phyloP scores from a whole-genome alignment of 768 basidiomycete species.

The Hygrophoropsis aurantiaca region DNA sequence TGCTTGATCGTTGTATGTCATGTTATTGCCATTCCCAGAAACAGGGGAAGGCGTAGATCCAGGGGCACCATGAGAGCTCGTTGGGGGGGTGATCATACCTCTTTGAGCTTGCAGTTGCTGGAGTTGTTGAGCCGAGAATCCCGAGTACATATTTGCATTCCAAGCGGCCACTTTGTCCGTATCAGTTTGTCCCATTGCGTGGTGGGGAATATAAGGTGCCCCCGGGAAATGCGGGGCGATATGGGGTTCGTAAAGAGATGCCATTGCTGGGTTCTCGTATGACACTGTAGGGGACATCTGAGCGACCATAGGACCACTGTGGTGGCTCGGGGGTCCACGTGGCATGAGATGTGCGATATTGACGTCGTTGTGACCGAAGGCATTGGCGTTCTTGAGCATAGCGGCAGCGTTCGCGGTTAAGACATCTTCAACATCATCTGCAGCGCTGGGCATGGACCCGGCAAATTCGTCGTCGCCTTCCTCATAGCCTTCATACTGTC shows the following conservation, averaged over 20 bases:
- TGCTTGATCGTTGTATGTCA: constrained; percentile 17
- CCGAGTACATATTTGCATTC: constrained; percentile 28
- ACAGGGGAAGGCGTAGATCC: constrained; percentile 10
- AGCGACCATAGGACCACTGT: constrained; percentile 45
- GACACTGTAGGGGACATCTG: constrained; percentile 41
- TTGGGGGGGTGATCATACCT: constrained; percentile 43
- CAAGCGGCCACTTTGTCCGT: constrained; percentile 29
- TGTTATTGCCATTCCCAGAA: constrained; percentile 6
- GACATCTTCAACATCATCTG: constrained; percentile 33
- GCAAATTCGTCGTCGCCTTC: constrained; percentile 43
- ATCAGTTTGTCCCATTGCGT: constrained; percentile 20
- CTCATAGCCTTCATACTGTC: constrained; percentile 37
- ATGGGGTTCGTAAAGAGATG: constrained; percentile 43
- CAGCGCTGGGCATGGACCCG: constrained; percentile 19
- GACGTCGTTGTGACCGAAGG: constrained; percentile 27
- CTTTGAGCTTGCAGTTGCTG: constrained; percentile 33
- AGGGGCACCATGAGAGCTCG: constrained; percentile 31
- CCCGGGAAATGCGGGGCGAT: constrained; percentile 26
- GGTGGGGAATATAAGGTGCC: constrained; percentile 18
- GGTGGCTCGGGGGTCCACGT: constrained; percentile 17
- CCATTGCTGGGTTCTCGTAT: constrained; percentile 55
- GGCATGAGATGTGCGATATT: constrained; percentile 26
- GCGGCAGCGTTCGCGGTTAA: constrained; percentile 22
- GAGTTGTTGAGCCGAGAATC: constrained; percentile 20
- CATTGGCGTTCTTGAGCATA: constrained; percentile 36